Evolutionary conservation across 2,329 filamentous ascomycete species (phyloP).

Genomic region (Claviceps purpurea): DNA sequence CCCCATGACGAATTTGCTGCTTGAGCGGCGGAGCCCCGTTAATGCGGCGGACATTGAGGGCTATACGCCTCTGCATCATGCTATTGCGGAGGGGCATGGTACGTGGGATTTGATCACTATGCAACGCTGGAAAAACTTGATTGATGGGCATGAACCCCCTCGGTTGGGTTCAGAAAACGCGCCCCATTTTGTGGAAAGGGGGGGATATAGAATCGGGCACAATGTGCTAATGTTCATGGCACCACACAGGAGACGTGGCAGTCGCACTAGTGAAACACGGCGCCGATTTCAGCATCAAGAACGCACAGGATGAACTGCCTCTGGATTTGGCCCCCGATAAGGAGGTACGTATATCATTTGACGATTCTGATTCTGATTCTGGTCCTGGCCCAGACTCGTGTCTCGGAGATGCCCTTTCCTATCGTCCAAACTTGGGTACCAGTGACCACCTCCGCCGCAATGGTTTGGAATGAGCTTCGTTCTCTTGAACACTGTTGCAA

Average conservation of each 20-base stretch:
- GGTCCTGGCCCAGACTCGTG: too few species aligned
- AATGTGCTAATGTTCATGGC: not conserved
- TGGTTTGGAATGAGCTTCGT: too few species aligned
- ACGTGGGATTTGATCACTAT: not conserved
- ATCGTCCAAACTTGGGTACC: too few species aligned
- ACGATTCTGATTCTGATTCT: too few species aligned
- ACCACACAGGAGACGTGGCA: conserved; percentile 57
- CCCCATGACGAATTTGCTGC: conserved; percentile 71
- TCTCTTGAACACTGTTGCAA: not conserved
- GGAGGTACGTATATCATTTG: conserved; percentile 42
- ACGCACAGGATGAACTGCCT: conserved; percentile 54
- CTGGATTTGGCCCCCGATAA: conserved; percentile 76
- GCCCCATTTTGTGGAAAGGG: too few species aligned
- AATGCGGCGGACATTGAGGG: conserved; percentile 74
- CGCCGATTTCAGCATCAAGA: conserved; percentile 67
- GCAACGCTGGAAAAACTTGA: too few species aligned
- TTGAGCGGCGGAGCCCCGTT: conserved; percentile 66
- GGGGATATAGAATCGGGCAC: too few species aligned
- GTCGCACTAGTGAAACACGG: conserved; percentile 72
- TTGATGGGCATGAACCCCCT: too few species aligned
- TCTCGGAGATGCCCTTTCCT: too few species aligned
- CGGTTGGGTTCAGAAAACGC: too few species aligned
- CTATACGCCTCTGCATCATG: conserved; percentile 81
- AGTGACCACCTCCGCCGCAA: too few species aligned
- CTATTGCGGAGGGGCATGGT: conserved; percentile 63